Percentiles rank a stretch among this genome's conserved stretches.
These are phyloP conservation scores for Geotrichum reessii DNA, from an alignment of 1,139 yeast genomes.

Conservation along the genomic window DNA sequence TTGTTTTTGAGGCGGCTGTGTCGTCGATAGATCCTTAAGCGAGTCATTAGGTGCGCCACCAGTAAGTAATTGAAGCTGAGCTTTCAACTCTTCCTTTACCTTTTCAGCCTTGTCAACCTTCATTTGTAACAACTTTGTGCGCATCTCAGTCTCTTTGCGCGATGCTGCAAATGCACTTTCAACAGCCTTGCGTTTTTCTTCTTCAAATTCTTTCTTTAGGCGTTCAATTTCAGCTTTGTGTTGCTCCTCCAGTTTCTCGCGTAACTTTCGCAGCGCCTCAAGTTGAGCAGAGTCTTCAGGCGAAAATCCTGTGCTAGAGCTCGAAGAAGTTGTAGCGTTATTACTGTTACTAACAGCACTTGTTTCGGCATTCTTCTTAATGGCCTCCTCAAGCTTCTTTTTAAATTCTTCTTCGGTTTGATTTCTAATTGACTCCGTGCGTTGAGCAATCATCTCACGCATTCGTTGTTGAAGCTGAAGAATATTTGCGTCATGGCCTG, in stretches of 20 bases:
- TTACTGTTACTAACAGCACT: background rate
- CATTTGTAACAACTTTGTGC: constrained; percentile 31
- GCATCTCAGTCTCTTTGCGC: constrained; percentile 32
- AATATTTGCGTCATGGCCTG: constrained; percentile 7
- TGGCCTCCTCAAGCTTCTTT: constrained; percentile 6
- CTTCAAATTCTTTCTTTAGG: constrained; percentile 19
- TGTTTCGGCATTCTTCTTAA: background rate
- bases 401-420: constrained; percentile 12
- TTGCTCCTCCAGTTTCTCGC: constrained; percentile 16
- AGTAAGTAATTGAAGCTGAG: constrained; percentile 13
- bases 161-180: constrained; percentile 24
- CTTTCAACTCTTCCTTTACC: constrained; percentile 31
- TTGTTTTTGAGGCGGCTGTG: background rate
- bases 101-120: constrained; percentile 36
- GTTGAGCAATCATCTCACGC: constrained; percentile 4
- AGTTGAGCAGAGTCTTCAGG: background rate
- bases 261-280: constrained; percentile 7
- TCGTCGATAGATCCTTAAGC: background rate
- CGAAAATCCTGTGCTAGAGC: background rate
- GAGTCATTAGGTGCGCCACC: background rate
- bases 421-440: background rate
- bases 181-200: constrained; percentile 23
- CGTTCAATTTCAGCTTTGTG: constrained; percentile 7
- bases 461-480: constrained; percentile 8
- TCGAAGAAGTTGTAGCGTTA: background rate